Base-by-base conservation (phyloP, 331 rosid genomes). In the Malus hybrid region DNA sequence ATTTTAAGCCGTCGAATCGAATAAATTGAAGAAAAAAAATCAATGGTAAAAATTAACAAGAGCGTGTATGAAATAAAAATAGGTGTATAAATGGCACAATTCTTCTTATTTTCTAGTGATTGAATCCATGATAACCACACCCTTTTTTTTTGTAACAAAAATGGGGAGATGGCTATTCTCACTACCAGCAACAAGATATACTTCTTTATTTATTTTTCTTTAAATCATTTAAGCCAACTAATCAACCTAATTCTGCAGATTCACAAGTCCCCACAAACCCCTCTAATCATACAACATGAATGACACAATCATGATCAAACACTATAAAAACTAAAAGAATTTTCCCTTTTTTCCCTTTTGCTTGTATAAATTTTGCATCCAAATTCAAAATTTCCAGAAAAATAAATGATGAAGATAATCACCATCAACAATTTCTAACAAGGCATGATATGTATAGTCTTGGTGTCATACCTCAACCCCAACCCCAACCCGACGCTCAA, bases 381-480 rank as follows among this genome's bases (percentile, higher is more conserved):
- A 56, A 63, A 74, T 48, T 48, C 42, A 28, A 60, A 26, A 73
- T 30, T 42, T 42, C 48, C 20, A 12, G 39, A 20, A 44, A 14
- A 58, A 56, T 11, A 60, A 16, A 53, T 2, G 11, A 50, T 16
- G 8, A 16, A 9, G 63, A 57, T 57, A 1, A 42, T 42, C 48
- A 42, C 30, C 22, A n/a, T 22, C 63, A 58, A 9, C 63, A 22
- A 58, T 22, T 22, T 22, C 39, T 63, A 81, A 44, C 88, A 84
- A 7, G 88, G 88, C 82, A 83, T 85, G 69, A 85, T 81, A 72
- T 87, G 91, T 68, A 82, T 77, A 19, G 86, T 81, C 78, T 79
- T 79, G 66, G 83, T 80, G 44, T 85, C 88, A 61, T 83, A 85
- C 71, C 76, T 78, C 30, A 75, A n/a, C 15, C 74, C 82, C 70